Base-by-base conservation (phyloP, 2,329 filamentous ascomycete genomes). In the Monilinia fructigena region DNA sequence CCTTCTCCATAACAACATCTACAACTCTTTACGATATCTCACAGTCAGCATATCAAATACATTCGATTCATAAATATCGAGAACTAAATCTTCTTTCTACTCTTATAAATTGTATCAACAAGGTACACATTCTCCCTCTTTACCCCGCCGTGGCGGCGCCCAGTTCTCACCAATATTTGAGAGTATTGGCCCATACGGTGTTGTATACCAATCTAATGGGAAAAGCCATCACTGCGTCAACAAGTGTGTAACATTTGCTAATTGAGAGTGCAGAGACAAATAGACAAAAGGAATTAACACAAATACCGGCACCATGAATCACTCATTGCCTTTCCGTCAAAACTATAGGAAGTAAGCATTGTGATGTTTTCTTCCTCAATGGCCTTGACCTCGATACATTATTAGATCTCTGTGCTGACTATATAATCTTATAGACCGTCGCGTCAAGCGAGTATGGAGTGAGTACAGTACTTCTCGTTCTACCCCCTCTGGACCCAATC, bases 391-490 rank as follows among this genome's bases (percentile, higher is more conserved):
- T 8, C 58, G 18, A 40, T 40, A 38, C 10, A 23, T 31, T 11
- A 1, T 10, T 42, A 26, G 63, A 65, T n/a, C 31, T 59, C 31
- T 35, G 14, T 52, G 23, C 55, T 60, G 31, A 65, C 28, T 40
- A 2, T 26, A 35, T 47, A 26, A 40, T 60, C 48, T 10, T n/a
- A 8, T 50, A 65, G 63, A 26, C 74, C 74, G 47, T 75, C 74
- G 61, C 68, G 75, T 66, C 74, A 76, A 66, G 75, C 74, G 48
- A 74, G 72, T 28, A 73, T 76, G 65, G 75, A 76, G 74, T 76
- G 65, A 71, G 72, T 70, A 48, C 20, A 71, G 72, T 70, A 48
- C 20, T 38, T 40, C 63, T 55, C 20, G 3, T 65, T 42, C 10
- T 14, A 60, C 26, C 5, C 20, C 42, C n/a, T 18, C 12, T 8